Conservation (phyloP, 371 early-diverging fungal genomes). For the Apophysomyces sp. region DNA sequence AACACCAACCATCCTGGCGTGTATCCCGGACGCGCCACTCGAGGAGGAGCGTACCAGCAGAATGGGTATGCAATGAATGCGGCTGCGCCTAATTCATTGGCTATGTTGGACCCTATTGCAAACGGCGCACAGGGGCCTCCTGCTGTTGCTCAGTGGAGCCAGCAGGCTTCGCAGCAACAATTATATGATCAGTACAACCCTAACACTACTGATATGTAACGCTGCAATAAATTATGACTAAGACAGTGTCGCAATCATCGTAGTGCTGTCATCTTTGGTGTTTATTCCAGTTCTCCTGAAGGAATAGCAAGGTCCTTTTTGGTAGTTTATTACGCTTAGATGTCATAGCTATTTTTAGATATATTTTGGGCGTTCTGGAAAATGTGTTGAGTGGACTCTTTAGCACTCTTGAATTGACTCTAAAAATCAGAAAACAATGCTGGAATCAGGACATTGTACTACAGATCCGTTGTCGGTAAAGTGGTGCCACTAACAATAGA, state of each 20-base stretch:
- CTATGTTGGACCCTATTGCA: slow-evolving; percentile 20
- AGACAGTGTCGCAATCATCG: not conserved
- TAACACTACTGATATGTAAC: slow-evolving; percentile 2
- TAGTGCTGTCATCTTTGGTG: not conserved
- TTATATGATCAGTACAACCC: slow-evolving; percentile 11
- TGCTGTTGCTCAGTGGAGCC: slow-evolving; percentile 5
- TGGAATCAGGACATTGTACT: too few species aligned
- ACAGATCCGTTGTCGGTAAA: too few species aligned
- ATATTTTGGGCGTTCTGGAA: too few species aligned
- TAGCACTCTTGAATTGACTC: too few species aligned
- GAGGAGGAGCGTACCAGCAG: slow-evolving; percentile 2
- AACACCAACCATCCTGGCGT: slow-evolving; percentile 11
- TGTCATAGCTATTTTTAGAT: too few species aligned
- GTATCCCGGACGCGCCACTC: slow-evolving; percentile 15
- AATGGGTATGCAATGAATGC: slow-evolving; percentile 8
- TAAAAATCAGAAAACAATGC: too few species aligned
- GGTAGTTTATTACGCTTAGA: too few species aligned
- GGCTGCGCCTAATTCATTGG: slow-evolving; percentile 16
- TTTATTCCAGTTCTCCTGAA: not conserved
- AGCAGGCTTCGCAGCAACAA: slow-evolving; percentile 9
- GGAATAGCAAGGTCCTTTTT: too few species aligned
- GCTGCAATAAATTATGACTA: not conserved
- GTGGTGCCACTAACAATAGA: too few species aligned
- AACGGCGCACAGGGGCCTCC: slow-evolving; percentile 17
- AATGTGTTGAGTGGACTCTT: too few species aligned